These are phyloP conservation scores for Mycosarcoma maydis DNA, from an alignment of 1,284 basidiomycete species.

Conservation along the genomic window DNA sequence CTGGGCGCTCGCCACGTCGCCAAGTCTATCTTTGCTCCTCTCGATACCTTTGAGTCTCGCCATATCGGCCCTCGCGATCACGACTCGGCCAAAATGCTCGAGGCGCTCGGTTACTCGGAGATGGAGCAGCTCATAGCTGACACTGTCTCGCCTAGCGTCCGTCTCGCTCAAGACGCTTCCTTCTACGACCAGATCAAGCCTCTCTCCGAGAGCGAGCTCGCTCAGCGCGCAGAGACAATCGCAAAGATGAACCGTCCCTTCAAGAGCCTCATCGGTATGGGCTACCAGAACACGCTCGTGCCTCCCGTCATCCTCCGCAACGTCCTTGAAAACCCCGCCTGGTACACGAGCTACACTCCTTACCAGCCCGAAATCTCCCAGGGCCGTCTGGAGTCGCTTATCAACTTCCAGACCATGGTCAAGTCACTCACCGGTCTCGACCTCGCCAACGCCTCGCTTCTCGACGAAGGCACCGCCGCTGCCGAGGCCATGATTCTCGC, in stretches of 20 bases:
- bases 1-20: slow-evolving; percentile 48
- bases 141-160: slow-evolving; percentile 58
- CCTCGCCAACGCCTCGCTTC: slow-evolving; percentile 71
- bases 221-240: slow-evolving; percentile 78
- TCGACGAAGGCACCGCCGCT: slow-evolving; percentile 66
- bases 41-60: slow-evolving; percentile 60
- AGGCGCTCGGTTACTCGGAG: slow-evolving; percentile 57
- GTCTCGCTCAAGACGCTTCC: slow-evolving; percentile 73
- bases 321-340: slow-evolving; percentile 89
- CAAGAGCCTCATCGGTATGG: slow-evolving; percentile 97
- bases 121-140: slow-evolving; percentile 61
- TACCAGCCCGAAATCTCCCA: slow-evolving; percentile 89
- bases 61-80: slow-evolving; percentile 62
- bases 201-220: slow-evolving; percentile 86
- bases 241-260: slow-evolving; percentile 81
- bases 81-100: slow-evolving; percentile 57
- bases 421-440: slow-evolving; percentile 93
- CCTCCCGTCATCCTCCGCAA: slow-evolving; percentile 65
- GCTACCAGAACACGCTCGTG: slow-evolving; percentile 76
- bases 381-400: slow-evolving; percentile 90
- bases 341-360: slow-evolving; percentile 98
- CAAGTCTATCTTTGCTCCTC: slow-evolving; percentile 58
- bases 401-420: slow-evolving; percentile 97
- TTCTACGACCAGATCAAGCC: slow-evolving; percentile 72
- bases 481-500: slow-evolving; percentile 66